Evolutionary conservation across 495 filamentous ascomycete species (phyloP), one percentile per base, ranked within the genome.

Genomic region (Achaetomiella virescens): DNA sequence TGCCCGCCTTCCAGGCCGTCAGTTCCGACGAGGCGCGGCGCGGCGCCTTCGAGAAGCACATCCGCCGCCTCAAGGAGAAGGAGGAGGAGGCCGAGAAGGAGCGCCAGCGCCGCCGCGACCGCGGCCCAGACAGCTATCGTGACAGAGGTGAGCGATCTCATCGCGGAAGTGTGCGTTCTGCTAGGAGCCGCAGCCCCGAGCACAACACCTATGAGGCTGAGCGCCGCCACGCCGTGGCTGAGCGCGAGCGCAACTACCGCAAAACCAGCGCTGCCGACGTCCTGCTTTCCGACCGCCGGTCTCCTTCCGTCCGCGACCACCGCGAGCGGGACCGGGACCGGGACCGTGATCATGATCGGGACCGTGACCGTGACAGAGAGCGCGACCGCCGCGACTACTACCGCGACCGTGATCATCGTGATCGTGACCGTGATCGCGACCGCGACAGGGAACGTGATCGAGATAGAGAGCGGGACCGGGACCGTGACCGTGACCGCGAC

Each of bases 31-130:
- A 95, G 27, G 75, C 87, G 35, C 88, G 91, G 45, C 82, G 84
- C 25, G 76, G 81, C 52, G 95, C 90, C 11, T 97, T 96, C 66
- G 95, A 97, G 27, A 99, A 97, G 71, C 79, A 90, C 61, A 84
- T 97, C 55, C 87, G 90, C 37, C 90, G 93, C 49, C 72, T 96
- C 6, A 87, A 85, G 62, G 93, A 97, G 65, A 90, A 91, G 67
- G 89, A 95, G 47, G 91, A 96, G 48, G 90, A 95, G 54, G 67
- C 70, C 3, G 91, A 95, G 49, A 84, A 80, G 49, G 88, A 92
- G 20, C 85, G 86, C 49, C 78, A 77, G 38, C 79, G 83, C 37
- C 78, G 80, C 21, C 78, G 79, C 37, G 84, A 90, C 20, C 80
- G 85, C 55, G 80, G 84, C 55, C 76, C 76, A 49, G 84, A 90